Percentiles rank a stretch among this genome's conserved stretches.
Conservation (phyloP, 176 grass and related monocot species). For the Typha latifolia region DNA sequence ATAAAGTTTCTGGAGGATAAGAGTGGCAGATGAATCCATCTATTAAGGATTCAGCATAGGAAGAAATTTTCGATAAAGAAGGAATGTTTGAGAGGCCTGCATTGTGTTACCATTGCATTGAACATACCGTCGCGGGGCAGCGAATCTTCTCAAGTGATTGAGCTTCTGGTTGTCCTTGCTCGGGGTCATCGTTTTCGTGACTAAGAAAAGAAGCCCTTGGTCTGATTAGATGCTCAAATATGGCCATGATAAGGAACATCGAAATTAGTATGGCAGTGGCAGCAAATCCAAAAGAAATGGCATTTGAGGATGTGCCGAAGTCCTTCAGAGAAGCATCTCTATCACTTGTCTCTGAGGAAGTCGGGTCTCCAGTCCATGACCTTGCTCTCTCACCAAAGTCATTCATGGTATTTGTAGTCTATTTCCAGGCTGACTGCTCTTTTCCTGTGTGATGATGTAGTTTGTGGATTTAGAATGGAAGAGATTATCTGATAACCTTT, state of each 20-base stretch:
- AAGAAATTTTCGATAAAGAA: no score
- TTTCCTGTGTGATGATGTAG: background rate
- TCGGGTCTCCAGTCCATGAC: slow-evolving; percentile 47
- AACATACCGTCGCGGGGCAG: background rate
- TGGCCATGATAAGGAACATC: slow-evolving; percentile 97
- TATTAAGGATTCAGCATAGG: no score
- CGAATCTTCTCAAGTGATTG: slow-evolving; percentile 37
- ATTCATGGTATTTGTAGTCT: slow-evolving; percentile 28
- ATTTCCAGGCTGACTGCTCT: slow-evolving; percentile 4
- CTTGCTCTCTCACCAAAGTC: slow-evolving; percentile 42
- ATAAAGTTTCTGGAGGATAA: no score
- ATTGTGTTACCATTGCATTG: background rate
- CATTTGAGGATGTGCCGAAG: slow-evolving; percentile 86
- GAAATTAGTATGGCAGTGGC: slow-evolving; percentile 87
- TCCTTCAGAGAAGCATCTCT: slow-evolving; percentile 46
- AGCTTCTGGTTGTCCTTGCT: background rate
- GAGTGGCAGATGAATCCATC: no score
- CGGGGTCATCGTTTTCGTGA: background rate
- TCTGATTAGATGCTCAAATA: slow-evolving; percentile 96
- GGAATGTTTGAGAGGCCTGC: no score
- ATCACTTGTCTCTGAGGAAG: slow-evolving; percentile 27
- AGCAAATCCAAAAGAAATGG: slow-evolving; percentile 91
- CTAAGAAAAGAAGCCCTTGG: slow-evolving; percentile 37
- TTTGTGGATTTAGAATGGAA: no score
- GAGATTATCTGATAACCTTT: no score